Evolutionary conservation across 768 basidiomycete genomes (phyloP), one percentile per base, ranked within the genome.

Genomic region (Trametes sanguinea): DNA sequence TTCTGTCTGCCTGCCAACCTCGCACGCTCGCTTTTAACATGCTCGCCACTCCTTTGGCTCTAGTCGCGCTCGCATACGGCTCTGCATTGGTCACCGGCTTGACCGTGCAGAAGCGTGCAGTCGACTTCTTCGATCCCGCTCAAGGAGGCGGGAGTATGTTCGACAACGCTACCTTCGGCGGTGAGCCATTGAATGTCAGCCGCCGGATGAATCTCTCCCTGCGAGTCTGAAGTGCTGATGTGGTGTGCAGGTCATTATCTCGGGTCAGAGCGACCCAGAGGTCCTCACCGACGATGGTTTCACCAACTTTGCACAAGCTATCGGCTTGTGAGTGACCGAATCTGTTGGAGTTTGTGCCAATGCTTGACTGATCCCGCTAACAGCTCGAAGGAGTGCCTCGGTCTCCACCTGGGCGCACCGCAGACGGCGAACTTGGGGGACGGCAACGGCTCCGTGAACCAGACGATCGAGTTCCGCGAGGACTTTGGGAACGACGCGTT

Each of bases 251-350:
- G 76, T 89, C 47, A 87, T 90, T 62, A 81, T 89, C 53, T 89
- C 88, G 2, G 86, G 82, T 0, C 66, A 78, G 51, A 88, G 86
- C 67, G 85, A 85, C 16, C 74, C 83, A 0, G 75, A 40, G 0
- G 85, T 88, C 10, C 78, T 88, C 54, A 86, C 84, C 0, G 78
- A 86, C 60, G 61, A 71, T 27, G 87, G 87, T 0, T 68, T 87
- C 52, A 45, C 85, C 43, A 86, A 86, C 64, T 88, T 78, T 66
- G 86, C 85, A 0, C 77, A 72, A 35, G 80, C 86, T 6, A 81
- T 88, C 54, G 85, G 85, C 29, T 88, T 86, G 86, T 88, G 65
- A 65, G 81, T 73, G 42, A 43, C 13, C 50, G 3, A 9, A 8
- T 8, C 33, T 30, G 5, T 6, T 16, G 30, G 8, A 8, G 14